A percentile compares a stretch with the other conserved stretches of the same genome.
Evolutionary conservation across 2,329 filamentous ascomycete genomes (phyloP).

Genomic region (Pleoardoris graminearum): DNA sequence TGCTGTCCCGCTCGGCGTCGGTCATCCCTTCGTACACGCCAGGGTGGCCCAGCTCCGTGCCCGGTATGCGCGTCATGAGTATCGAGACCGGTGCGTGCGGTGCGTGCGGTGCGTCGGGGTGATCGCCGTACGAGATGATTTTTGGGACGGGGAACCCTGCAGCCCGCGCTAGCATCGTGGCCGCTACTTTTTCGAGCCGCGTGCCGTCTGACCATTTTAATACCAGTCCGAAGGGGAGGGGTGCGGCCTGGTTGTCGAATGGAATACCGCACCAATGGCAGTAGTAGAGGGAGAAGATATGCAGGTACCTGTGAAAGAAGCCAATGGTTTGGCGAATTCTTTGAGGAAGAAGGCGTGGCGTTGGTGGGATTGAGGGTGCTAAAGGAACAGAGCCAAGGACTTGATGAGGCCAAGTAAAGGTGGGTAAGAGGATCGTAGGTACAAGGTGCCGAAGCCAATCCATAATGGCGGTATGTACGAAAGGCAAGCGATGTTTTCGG

Average conservation of each 20-base stretch:
- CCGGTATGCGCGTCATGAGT: conserved; percentile 46
- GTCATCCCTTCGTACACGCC: conserved; percentile 33
- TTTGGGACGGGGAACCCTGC: conserved; percentile 24
- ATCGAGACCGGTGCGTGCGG: conserved; percentile 19
- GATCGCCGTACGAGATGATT: conserved; percentile 22
- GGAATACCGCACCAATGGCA: conserved; percentile 20
- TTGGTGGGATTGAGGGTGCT: conserved; percentile 12
- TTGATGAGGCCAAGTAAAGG: conserved; percentile 18
- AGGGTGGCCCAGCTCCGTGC: conserved; percentile 32
- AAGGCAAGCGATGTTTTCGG: conserved; percentile 3
- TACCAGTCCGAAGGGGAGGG: conserved; percentile 22
- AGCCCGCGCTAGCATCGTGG: conserved; percentile 17
- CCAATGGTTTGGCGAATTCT: conserved; percentile 12
- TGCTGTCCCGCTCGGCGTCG: conserved; percentile 34
- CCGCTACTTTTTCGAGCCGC: conserved; percentile 22
- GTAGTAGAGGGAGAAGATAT: conserved; percentile 12
- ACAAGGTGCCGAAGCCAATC: conserved; percentile 7
- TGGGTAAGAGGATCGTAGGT: conserved; percentile 12
- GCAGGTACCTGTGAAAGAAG: conserved; percentile 12
- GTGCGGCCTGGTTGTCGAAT: conserved; percentile 17
- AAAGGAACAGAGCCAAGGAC: conserved; percentile 13
- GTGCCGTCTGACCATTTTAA: conserved; percentile 26
- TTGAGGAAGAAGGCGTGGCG: conserved; percentile 11
- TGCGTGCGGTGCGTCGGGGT: conserved; percentile 16
- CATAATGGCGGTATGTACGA: conserved; percentile 5